These are phyloP conservation scores for Auricularia heimuer DNA, from an alignment of 768 basidiomycete species.

Conservation along the genomic window DNA sequence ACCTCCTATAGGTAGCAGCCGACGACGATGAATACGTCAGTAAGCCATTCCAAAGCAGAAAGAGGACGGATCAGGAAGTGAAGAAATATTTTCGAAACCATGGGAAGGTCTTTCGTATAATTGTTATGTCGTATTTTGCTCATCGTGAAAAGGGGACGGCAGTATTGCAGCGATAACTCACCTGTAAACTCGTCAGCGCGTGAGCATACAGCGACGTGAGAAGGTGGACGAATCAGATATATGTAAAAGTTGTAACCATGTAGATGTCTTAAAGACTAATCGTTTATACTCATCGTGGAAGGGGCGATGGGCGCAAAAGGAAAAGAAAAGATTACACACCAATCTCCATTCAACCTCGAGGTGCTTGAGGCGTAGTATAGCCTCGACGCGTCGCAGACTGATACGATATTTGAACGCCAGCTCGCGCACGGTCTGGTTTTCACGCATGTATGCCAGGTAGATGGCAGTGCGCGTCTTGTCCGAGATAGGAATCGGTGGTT, in stretches of 20 bases:
- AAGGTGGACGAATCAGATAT: constrained; percentile 26
- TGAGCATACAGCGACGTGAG: neutral
- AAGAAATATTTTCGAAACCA: constrained; percentile 48
- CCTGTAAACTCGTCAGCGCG: constrained; percentile 5
- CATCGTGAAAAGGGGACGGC: constrained; percentile 11
- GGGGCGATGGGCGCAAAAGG: constrained; percentile 6
- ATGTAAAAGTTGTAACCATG: constrained; percentile 55
- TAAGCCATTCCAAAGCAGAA: neutral
- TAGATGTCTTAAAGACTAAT: constrained; percentile 90
- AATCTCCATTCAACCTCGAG: constrained; percentile 62
- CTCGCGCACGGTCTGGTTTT: constrained; percentile 42
- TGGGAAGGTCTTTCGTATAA: constrained; percentile 38
- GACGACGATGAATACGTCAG: neutral
- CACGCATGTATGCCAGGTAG: constrained; percentile 46
- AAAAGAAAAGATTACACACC: constrained; percentile 36
- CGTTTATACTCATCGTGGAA: constrained; percentile 54
- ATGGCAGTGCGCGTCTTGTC: constrained; percentile 46
- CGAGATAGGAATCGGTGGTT: constrained; percentile 68
- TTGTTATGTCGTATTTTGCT: constrained; percentile 19
- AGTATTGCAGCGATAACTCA: constrained; percentile 6
- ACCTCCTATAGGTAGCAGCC: neutral
- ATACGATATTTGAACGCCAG: constrained; percentile 56
- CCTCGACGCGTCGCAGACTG: constrained; percentile 72
- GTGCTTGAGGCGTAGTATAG: constrained; percentile 73
- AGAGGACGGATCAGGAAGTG: constrained; percentile 48